Evolutionary conservation across 2,329 filamentous ascomycete genomes (phyloP).

Genomic region (Aspergillus versicolor): DNA sequence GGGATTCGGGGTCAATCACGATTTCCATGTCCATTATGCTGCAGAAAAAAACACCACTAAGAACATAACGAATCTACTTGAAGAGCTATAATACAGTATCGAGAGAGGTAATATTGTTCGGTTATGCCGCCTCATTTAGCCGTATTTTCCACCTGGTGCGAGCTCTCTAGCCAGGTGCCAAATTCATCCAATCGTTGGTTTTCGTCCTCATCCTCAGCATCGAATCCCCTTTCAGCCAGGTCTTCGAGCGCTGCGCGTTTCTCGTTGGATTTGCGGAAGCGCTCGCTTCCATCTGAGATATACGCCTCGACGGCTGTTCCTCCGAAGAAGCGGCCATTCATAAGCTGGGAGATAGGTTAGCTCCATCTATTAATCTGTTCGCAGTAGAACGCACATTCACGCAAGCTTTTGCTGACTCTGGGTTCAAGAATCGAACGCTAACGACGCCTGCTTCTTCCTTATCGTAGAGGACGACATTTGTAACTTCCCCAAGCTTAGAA

Average conservation of each 20-base stretch:
- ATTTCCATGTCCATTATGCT: background rate
- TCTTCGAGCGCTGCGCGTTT: slow-evolving; percentile 46
- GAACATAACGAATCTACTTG: background rate
- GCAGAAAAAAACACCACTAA: background rate
- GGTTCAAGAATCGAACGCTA: slow-evolving; percentile 75
- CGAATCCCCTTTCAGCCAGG: slow-evolving; percentile 47
- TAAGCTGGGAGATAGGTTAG: slow-evolving; percentile 47
- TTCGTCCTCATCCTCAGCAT: slow-evolving; percentile 47
- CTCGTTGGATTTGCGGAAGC: slow-evolving; percentile 66
- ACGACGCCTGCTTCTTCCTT: slow-evolving; percentile 80
- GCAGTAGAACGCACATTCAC: slow-evolving; percentile 48
- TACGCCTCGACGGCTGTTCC: slow-evolving; percentile 70
- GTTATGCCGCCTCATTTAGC: slow-evolving; percentile 19
- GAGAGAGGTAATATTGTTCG: background rate
- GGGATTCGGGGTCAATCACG: background rate
- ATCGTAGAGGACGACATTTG: slow-evolving; percentile 89
- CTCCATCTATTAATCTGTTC: background rate
- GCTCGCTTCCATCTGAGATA: slow-evolving; percentile 68
- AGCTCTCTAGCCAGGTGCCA: slow-evolving; percentile 48
- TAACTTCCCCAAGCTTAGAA: slow-evolving; percentile 79
- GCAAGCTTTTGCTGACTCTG: slow-evolving; percentile 70
- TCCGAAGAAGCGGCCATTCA: slow-evolving; percentile 79
- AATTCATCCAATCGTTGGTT: slow-evolving; percentile 47
- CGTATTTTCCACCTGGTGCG: slow-evolving; percentile 23
- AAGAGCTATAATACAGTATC: background rate